Evolutionary conservation across 345 rosid genomes (phyloP), one percentile per base, ranked within the genome.

Genomic region (Salix brachista): DNA sequence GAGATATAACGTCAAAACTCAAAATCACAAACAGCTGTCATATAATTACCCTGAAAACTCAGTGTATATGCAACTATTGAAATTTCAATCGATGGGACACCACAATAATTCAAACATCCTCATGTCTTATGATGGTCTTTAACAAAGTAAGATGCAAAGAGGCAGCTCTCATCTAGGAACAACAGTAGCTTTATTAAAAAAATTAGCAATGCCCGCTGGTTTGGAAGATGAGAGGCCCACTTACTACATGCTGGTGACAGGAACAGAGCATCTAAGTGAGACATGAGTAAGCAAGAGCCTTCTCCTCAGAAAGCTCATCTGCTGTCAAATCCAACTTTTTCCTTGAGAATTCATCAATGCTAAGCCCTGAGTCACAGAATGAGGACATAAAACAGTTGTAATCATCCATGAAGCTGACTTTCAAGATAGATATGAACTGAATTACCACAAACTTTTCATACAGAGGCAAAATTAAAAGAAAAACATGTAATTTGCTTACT

Each of bases 241-340:
- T 73, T 67, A 36, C 58, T 10, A 69, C 73, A 69, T 67, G 32
- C 58, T 41, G 62, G 21, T 3, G 10, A 64, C 25, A 56, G 65
- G 42, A 39, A n/a, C 61, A 1, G n/a, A 8, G 48, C 2, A 69
- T 73, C 83, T 84, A 93, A 28, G 94, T 80, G 73, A 96, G 94
- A 85, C 99, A 96, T 3, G 99, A 96, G 91, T 96, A 96, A 9
- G 99, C 98, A 61, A 96, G 85, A 58, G 90, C 89, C 89, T 96
- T 96, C 88, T 96, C 99, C 93, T 96, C 99, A 3, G 81, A 79
- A 0, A 96, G 89, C 85, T 96, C 99, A 36, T 84, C 92, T 68
- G 96, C 98, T 0, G 99, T 96, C 78, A 79, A 77, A 82, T 96
- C 97, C 97, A 96, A 78, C 88, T 96, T 96, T 91, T 90, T 96